Conservation (phyloP, 1,284 basidiomycete genomes). For the Trichosporon sp. region DNA sequence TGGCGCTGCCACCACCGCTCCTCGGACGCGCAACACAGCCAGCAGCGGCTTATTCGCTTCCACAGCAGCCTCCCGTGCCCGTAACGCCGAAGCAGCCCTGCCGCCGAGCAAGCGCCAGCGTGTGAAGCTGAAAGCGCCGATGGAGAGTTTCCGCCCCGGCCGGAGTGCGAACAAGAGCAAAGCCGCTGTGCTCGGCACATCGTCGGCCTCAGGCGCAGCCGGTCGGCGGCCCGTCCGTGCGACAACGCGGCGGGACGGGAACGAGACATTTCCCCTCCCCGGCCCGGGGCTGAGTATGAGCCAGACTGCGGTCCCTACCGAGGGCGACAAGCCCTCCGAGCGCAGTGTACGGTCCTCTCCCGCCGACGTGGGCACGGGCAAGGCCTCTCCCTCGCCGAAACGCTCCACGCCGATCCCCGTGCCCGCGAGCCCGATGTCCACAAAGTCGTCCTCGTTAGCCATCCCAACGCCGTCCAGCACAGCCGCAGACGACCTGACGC, state of each 20-base stretch:
- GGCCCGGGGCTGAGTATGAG: constrained; percentile 4
- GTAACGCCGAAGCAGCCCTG: constrained; percentile 18
- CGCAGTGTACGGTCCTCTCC: background rate
- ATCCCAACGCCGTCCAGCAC: background rate
- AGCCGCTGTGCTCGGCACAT: constrained; percentile 5
- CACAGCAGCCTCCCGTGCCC: constrained; percentile 18
- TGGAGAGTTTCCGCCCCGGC: constrained; percentile 37
- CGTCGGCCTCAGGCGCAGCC: background rate
- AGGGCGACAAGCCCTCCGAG: background rate
- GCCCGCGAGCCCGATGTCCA: background rate
- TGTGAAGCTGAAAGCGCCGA: constrained; percentile 35
- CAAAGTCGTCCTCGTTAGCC: background rate
- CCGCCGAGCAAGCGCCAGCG: constrained; percentile 34
- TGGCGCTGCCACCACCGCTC: background rate
- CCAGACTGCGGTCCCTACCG: background rate
- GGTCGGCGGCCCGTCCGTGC: background rate
- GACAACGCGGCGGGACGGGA: background rate
- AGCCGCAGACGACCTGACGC: background rate
- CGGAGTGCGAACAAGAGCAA: constrained; percentile 13
- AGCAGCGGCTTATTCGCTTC: constrained; percentile 4
- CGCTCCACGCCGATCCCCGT: background rate
- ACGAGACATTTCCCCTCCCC: constrained; percentile 16
- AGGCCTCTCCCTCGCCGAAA: background rate
- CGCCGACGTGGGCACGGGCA: background rate
- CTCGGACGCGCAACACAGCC: background rate